These are phyloP conservation scores for Keithomyces neogunnii DNA, from an alignment of 2,329 filamentous ascomycete species.

Conservation along the genomic window DNA sequence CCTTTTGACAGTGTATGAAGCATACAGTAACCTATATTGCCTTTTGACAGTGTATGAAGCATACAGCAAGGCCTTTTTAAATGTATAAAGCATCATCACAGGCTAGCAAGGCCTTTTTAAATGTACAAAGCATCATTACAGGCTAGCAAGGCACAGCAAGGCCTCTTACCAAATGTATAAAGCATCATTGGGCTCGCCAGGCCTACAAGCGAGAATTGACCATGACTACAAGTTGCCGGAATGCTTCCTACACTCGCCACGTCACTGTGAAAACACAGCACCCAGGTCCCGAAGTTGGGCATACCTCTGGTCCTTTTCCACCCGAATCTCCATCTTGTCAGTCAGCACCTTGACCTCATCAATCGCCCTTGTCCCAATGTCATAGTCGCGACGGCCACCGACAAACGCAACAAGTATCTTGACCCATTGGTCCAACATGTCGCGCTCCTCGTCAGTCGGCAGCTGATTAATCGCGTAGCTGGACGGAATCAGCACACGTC, in stretches of 20 bases:
- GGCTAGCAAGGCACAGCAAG: too few species aligned
- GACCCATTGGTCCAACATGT: slow-evolving; percentile 30
- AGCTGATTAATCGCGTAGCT: slow-evolving; percentile 30
- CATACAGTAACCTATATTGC: too few species aligned
- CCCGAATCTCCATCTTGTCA: slow-evolving; percentile 21
- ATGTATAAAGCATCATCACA: background rate
- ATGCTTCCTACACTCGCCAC: too few species aligned
- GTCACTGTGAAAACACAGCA: slow-evolving; percentile 13
- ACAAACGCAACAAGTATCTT: slow-evolving; percentile 28
- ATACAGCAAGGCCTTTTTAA: background rate
- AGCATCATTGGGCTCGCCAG: too few species aligned
- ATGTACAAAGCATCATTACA: too few species aligned
- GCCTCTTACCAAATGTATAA: too few species aligned
- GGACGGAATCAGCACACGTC: background rate
- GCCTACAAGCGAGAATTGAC: too few species aligned
- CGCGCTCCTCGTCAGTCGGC: slow-evolving; percentile 23
- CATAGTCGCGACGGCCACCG: slow-evolving; percentile 17
- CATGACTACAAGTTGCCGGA: too few species aligned
- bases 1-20: too few species aligned
- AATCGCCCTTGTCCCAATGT: slow-evolving; percentile 23
- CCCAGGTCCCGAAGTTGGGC: slow-evolving; percentile 19
- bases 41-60: too few species aligned
- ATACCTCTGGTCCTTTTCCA: slow-evolving; percentile 27
- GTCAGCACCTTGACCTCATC: slow-evolving; percentile 29
- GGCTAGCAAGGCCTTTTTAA: too few species aligned